Conservation (phyloP, 1,139 yeast species). For the Arxiozyma heterogenica region DNA sequence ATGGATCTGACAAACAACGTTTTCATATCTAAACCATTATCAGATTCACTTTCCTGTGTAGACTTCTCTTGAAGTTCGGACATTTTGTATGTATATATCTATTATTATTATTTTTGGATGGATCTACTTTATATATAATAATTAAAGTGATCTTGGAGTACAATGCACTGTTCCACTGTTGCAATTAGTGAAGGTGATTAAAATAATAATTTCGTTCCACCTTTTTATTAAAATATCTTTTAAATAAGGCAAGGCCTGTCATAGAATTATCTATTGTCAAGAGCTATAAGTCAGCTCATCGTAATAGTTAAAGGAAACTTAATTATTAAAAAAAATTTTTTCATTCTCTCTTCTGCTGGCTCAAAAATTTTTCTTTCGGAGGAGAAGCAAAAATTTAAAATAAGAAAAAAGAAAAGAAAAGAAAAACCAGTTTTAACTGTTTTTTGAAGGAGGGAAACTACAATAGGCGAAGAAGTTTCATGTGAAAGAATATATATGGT, state of each 20-base stretch:
- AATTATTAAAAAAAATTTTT: no score
- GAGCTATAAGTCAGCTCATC: conserved; percentile 2
- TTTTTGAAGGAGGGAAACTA: background rate
- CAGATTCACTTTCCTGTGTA: conserved; percentile 6
- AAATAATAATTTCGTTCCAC: no score
- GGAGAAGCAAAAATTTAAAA: background rate
- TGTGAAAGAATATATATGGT: background rate
- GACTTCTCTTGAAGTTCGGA: conserved; percentile 4
- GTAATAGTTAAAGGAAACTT: background rate
- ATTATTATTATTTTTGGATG: background rate
- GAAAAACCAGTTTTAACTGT: background rate
- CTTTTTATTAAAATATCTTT: background rate
- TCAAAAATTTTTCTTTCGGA: background rate
- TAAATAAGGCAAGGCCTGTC: background rate
- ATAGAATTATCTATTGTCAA: no score
- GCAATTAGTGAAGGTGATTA: background rate
- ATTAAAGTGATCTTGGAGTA: background rate
- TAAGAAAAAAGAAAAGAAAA: background rate
- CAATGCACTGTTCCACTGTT: background rate
- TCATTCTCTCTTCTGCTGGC: background rate
- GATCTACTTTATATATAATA: background rate
- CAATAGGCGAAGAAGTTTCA: background rate
- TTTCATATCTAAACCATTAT: conserved; percentile 36
- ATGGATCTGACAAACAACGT: conserved; percentile 78
- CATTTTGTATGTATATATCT: background rate